phyloP scores from a whole-genome alignment of 2,329 filamentous ascomycete genomes.

The Colletotrichum sp. region DNA sequence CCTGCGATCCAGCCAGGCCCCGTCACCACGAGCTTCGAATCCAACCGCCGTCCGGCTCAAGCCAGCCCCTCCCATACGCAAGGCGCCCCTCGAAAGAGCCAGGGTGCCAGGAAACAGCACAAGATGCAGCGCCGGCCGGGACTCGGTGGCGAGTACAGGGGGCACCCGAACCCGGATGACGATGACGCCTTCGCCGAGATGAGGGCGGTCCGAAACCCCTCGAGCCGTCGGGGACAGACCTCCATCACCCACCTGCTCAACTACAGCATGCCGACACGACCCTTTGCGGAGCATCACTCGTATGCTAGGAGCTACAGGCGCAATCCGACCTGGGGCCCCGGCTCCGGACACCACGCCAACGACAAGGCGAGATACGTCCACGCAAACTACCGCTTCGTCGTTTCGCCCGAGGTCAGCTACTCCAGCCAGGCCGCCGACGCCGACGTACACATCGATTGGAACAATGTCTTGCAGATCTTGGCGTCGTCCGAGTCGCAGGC shows the following conservation, averaged over 20 bases:
- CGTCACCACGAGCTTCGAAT: constrained; percentile 54
- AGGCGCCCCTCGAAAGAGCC: constrained; percentile 72
- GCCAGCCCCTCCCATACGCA: constrained; percentile 35
- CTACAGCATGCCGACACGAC: constrained; percentile 81
- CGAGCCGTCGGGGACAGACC: constrained; percentile 86
- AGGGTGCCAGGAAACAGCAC: constrained; percentile 81
- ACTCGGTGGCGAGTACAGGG: constrained; percentile 36
- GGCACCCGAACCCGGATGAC: constrained; percentile 59
- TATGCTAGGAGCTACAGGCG: constrained; percentile 66
- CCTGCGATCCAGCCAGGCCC: constrained; percentile 45
- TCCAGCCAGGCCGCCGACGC: constrained; percentile 81
- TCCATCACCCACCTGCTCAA: constrained; percentile 97
- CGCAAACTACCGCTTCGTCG: constrained; percentile 96
- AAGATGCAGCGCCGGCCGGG: constrained; percentile 79
- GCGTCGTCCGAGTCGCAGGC: constrained; percentile 89
- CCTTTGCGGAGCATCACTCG: constrained; percentile 61
- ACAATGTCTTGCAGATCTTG: constrained; percentile 87
- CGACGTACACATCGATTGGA: constrained; percentile 90
- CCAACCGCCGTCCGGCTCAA: constrained; percentile 51
- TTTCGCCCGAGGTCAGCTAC: constrained; percentile 83
- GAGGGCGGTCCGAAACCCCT: constrained; percentile 60
- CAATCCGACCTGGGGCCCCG: constrained; percentile 81
- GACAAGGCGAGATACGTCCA: constrained; percentile 93
- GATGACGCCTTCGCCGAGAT: constrained; percentile 90
- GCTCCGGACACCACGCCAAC: constrained; percentile 86